Base-by-base conservation (phyloP, 345 rosid genomes). In the Linum trigynum region DNA sequence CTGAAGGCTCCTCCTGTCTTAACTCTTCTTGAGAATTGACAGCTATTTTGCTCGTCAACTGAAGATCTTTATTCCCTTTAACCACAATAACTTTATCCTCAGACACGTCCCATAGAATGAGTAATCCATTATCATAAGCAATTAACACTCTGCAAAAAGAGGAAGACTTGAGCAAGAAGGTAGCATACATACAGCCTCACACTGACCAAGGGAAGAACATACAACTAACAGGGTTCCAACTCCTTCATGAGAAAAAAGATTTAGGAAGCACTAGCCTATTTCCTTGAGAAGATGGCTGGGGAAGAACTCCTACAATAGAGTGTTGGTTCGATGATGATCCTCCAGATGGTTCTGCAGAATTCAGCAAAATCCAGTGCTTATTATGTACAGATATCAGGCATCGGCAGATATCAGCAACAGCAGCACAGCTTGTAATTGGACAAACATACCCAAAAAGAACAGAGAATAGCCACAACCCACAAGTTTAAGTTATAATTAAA, bases 31-130 rank as follows among this genome's bases (percentile, higher is more conserved):
- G 67, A 70, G 76, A 56, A 72, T 70, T 75, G 17, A 73, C 75
- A 68, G 66, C 67, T 70, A 67, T 65, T 69, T 75, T 23, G 32
- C 32, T 79, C 72, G 83, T 85, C 76, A 79, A 68, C 62, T 78
- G 81, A 63, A 86, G 83, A 82, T 85, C 92, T 75, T 83, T 84
- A 62, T 80, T 78, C 64, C 92, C 92, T 82, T 87, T 80, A 63
- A 83, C 78, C 61, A 77, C 64, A 57, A 82, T 77, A 32, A 78
- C 73, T 64, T 57, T 76, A 76, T 81, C 91, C 73, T 79, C 90
- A 72, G 85, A 81, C 73, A 82, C 79, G 83, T 91, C 98, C 98
- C 96, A 89, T 55, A 91, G 86, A 76, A 82, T 70, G 69, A 89
- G 75, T 71, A 85, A 77, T 70, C 98, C 98, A 76, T 84, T 78